Conservation (phyloP, 2,329 filamentous ascomycete genomes). For the Botryotinia convoluta region DNA sequence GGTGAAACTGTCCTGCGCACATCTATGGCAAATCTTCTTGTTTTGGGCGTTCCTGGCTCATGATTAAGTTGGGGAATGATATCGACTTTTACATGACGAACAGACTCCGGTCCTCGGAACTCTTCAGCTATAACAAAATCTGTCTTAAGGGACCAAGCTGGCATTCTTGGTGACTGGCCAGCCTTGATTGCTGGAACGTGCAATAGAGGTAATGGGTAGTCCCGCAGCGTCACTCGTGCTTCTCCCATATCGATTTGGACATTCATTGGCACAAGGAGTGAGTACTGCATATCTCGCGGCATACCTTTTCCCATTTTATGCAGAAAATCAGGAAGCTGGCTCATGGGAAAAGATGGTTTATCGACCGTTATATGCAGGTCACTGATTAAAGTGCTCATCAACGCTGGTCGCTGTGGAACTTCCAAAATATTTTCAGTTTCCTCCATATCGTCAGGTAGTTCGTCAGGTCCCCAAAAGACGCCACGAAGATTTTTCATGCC, state of each 20-base stretch:
- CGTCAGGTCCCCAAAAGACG: constrained; percentile 78
- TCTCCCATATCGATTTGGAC: constrained; percentile 89
- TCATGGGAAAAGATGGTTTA: constrained; percentile 86
- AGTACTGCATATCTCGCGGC: constrained; percentile 86
- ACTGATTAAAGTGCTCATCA: constrained; percentile 77
- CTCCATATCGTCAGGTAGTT: constrained; percentile 75
- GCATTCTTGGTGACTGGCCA: constrained; percentile 73
- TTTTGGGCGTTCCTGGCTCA: constrained; percentile 53
- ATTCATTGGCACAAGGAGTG: constrained; percentile 84
- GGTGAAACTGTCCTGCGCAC: constrained; percentile 89
- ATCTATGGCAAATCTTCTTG: constrained; percentile 74
- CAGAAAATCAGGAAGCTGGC: constrained; percentile 79
- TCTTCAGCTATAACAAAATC: constrained; percentile 98
- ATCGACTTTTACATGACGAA: constrained; percentile 75
- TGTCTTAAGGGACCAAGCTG: constrained; percentile 79
- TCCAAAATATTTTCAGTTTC: constrained; percentile 83
- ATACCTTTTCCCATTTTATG: constrained; percentile 94
- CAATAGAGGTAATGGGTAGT: constrained; percentile 89
- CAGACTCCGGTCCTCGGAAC: constrained; percentile 76
- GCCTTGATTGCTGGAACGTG: constrained; percentile 83
- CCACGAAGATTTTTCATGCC: constrained; percentile 77
- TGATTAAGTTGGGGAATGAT: constrained; percentile 68
- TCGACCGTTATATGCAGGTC: constrained; percentile 85
- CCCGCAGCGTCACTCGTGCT: constrained; percentile 77
- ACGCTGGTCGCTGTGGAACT: constrained; percentile 77